Evolutionary conservation across 2,329 filamentous ascomycete genomes (phyloP), one percentile per base, ranked within the genome.

Genomic region (Monilinia fructigena): DNA sequence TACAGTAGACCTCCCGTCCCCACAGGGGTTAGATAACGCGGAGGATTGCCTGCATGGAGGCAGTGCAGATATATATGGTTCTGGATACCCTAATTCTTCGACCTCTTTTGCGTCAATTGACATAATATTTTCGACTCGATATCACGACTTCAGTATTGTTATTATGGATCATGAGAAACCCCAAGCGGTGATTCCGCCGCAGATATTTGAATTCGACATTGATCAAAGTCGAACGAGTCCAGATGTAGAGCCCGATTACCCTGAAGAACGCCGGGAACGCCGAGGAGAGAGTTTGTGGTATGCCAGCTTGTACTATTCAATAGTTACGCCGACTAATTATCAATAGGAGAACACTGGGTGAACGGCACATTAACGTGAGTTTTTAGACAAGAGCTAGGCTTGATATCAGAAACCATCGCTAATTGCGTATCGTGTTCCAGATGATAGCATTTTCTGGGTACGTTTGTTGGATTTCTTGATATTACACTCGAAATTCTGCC

Each of bases 391-490:
- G n/a, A 23, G 31, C 20, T n/a, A 58, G 38, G 42, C 50, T 38
- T 28, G n/a, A 55, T 11, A 56, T n/a, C 61, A 26, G 58, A 54
- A 31, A 31, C 45, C 35, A 52, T 70, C 62, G 63, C 66, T 68
- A 31, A 66, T 50, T n/a, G 55, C 14, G 16, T 45, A 42, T 55
- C 55, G 40, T 28, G 31, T 20, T 23, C 23, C 68, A 79, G 77
- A 80, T 80, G 79, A 80, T 80, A 68, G 78, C 79, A 40, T 80
- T 80, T 65, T 80, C 79, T 63, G 79, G 79, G 77, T 79, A 74
- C 60, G 76, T 70, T 53, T 14, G 26, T 35, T 40, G 20, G 55
- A 35, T 5, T 35, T 35, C 31, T 8, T 35, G 31, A 35, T 35
- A 3, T 35, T 35, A 5, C 5, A 35, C 26, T 42, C 35, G n/a